Evolutionary conservation across 192 early-diverging fungal species (phyloP).

Genomic region (Coemansia sp.): DNA sequence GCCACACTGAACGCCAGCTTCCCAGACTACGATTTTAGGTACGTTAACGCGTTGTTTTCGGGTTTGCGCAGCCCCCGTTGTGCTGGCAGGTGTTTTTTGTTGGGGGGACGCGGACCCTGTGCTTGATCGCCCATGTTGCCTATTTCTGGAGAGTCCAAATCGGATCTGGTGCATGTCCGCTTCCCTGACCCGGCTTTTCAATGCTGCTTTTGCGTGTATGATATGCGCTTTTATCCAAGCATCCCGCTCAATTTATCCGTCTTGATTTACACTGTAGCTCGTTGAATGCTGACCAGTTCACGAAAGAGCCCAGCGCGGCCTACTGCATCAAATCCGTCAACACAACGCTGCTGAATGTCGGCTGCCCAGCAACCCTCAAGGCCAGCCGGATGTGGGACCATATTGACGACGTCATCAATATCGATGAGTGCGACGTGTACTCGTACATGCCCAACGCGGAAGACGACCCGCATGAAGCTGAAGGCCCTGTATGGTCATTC

Average conservation of each 20-base stretch:
- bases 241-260: too few species aligned
- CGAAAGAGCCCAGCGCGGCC: conserved; percentile 63
- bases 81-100: neutral
- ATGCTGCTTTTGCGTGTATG: neutral
- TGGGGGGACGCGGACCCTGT: neutral
- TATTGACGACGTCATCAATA: conserved; percentile 77
- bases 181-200: neutral
- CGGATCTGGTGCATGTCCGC: neutral
- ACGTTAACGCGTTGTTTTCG: conserved; percentile 42
- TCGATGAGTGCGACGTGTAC: conserved; percentile 87
- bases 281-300: conserved; percentile 51
- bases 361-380: conserved; percentile 45
- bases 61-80: neutral
- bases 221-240: too few species aligned
- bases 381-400: conserved; percentile 74
- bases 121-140: neutral
- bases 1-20: conserved; percentile 94
- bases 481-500: conserved; percentile 88
- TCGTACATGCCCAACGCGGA: conserved; percentile 84
- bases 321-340: conserved; percentile 81
- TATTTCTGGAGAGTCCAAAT: neutral
- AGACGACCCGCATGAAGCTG: conserved; percentile 86
- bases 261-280: conserved; percentile 35
- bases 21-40: conserved; percentile 97
- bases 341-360: conserved; percentile 78